Evolutionary conservation across 148 eudicot species (phyloP), one percentile per base, ranked within the genome.

Genomic region (Fagopyrum homotropicum): DNA sequence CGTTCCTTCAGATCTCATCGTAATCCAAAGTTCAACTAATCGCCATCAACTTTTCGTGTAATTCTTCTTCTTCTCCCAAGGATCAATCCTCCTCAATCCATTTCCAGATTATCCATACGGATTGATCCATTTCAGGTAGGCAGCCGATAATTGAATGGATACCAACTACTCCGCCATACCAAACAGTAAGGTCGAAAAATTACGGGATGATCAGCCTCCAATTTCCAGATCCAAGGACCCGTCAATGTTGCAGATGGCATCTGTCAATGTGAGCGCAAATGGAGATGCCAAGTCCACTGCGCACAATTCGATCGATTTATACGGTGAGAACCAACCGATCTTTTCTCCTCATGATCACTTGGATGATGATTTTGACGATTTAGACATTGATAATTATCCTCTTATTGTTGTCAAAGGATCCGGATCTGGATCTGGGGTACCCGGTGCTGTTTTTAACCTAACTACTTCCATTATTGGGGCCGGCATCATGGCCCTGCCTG

Each of bases 401-500:
- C 79, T 93, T 17, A 81, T 91, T 75, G 86, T 83, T 49, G 90
- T 83, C 54, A 89, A 78, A 0, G 89, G 79, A 3, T 77, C 72
- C 6, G 87, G 85, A 22, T 49, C 83, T 47, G 89, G 88, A 17
- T 91, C 98, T 1, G 93, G 96, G n/a, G 78, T 88, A 19, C 81
- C 87, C 22, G 89, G 98, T 19, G 98, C 98, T 9, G 92, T 94
- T 49, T 94, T 91, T 77, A 94, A 94, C 79, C 89, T 94, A 35
- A 86, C 98, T 17, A 94, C 98, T 4, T 81, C 98, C 0, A 84
- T 94, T 51, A 83, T 94, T 69, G 98, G 98, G 69, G 98, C 98
- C 7, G 98, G 98, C n/a, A 94, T 94, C 50, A 94, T 94, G 98
- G 98, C 98, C 72, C 80, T 94, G 75, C 97, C 98, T 3, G 97